Conservation (phyloP, 495 filamentous ascomycete genomes). For the Lentithecium fluviatile region DNA sequence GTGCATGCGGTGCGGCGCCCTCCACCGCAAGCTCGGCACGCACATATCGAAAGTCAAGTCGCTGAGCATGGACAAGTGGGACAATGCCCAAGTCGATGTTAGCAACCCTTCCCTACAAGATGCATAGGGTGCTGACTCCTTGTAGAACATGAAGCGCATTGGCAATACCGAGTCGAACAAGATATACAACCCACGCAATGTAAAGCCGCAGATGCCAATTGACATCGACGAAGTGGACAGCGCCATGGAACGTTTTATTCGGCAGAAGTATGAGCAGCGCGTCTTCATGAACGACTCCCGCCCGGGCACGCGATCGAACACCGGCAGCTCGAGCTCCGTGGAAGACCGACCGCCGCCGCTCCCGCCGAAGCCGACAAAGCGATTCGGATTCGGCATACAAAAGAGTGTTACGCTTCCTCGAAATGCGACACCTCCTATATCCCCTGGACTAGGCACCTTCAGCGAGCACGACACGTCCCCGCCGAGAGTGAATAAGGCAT, state of each 20-base stretch:
- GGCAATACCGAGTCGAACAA: slow-evolving; percentile 85
- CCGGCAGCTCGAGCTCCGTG: slow-evolving; percentile 50
- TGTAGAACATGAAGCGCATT: slow-evolving; percentile 84
- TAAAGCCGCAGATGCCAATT: slow-evolving; percentile 75
- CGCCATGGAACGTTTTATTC: slow-evolving; percentile 89
- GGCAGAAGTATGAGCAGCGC: slow-evolving; percentile 83
- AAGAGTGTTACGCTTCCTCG: slow-evolving; percentile 66
- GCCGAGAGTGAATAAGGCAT: slow-evolving; percentile 55
- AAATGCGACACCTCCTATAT: slow-evolving; percentile 38
- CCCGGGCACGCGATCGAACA: slow-evolving; percentile 47
- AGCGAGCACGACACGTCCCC: slow-evolving; percentile 39
- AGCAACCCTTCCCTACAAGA: slow-evolving; percentile 25
- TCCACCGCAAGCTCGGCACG: slow-evolving; percentile 95
- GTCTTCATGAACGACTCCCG: slow-evolving; percentile 48
- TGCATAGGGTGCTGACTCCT: slow-evolving; percentile 34
- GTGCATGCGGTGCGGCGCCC: slow-evolving; percentile 92
- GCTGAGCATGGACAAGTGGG: slow-evolving; percentile 95
- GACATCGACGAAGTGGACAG: slow-evolving; percentile 89
- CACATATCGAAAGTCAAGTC: slow-evolving; percentile 99
- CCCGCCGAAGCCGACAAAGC: slow-evolving; percentile 76
- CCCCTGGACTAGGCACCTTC: slow-evolving; percentile 37
- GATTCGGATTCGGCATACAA: slow-evolving; percentile 70
- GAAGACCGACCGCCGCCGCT: slow-evolving; percentile 69
- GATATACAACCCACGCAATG: slow-evolving; percentile 79
- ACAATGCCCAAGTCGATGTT: slow-evolving; percentile 93